Evolutionary conservation across 371 early-diverging fungal genomes (phyloP).

Genomic region (Lichtheimia ramosa): DNA sequence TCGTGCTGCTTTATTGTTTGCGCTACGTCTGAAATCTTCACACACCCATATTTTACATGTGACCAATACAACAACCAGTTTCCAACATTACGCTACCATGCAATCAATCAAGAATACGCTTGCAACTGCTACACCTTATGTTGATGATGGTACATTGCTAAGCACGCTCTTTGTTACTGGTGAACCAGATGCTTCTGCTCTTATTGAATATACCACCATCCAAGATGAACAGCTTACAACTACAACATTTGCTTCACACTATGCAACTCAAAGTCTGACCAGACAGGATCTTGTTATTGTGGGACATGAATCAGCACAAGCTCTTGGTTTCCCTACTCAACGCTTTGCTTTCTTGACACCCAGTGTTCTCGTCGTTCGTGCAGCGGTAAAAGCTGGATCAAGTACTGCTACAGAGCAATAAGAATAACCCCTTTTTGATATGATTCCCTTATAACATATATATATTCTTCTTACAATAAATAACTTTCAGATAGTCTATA

Average conservation of each 20-base stretch:
- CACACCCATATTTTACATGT: not conserved
- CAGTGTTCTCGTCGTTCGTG: constrained; percentile 16
- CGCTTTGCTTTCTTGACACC: constrained; percentile 11
- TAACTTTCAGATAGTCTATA: too few species aligned
- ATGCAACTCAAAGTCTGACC: not conserved
- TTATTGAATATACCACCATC: constrained; percentile 1
- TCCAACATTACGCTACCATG: constrained; percentile 5
- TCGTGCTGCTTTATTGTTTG: constrained; percentile 37
- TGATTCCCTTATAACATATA: too few species aligned
- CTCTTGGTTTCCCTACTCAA: not conserved
- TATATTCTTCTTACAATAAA: too few species aligned
- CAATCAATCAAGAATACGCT: constrained; percentile 6
- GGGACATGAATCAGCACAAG: constrained; percentile 10
- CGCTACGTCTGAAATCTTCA: constrained; percentile 21
- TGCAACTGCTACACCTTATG: not conserved
- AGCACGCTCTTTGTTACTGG: constrained; percentile 9
- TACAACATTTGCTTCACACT: constrained; percentile 22
- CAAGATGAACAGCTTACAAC: constrained; percentile 8
- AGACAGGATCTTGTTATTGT: constrained; percentile 16
- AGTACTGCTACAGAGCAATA: not conserved
- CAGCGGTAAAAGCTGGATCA: constrained; percentile 1
- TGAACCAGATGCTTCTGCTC: not conserved
- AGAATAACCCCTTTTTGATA: too few species aligned
- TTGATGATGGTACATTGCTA: constrained; percentile 9
- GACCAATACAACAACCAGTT: not conserved